Evolutionary conservation across 768 basidiomycete genomes (phyloP), one percentile per base, ranked within the genome.

Genomic region (Epithele typhae): DNA sequence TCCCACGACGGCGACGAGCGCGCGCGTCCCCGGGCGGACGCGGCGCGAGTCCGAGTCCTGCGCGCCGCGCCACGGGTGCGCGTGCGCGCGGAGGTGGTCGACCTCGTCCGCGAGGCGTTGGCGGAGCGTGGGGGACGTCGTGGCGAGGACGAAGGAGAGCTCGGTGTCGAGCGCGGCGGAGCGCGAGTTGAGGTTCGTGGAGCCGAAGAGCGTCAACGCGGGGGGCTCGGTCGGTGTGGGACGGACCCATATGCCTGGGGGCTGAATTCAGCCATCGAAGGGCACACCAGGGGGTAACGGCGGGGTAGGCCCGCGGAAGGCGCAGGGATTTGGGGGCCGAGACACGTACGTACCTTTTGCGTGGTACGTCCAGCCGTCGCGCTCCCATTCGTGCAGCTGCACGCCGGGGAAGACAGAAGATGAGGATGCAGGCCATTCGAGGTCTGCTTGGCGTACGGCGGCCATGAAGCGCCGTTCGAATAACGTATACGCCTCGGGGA

Each of bases 281-380:
- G 40, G n/a, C n/a, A n/a, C n/a, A n/a, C n/a, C n/a, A n/a, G 12
- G 21, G 33, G n/a, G 15, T 30, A 24, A 23, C 21, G 15, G n/a
- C 25, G 33, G 1, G n/a, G 0, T 12, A n/a, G 9, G 30, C 15
- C 9, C 30, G 15, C 30, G 9, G 9, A 25, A 17, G 30, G 11
- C 33, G 34, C 15, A n/a, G n/a, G 23, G 17, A 21, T 30, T 5
- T 22, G 6, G 30, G 14, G 27, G 18, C 35, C 40, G 6, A 25
- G 22, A 21, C 4, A 39, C 9, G 24, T n/a, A 53, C 64, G 32
- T 51, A 95, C 94, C 96, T 76, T 99, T 99, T 21, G 96, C 90
- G 60, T 99, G 96, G 68, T 99, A 99, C 1, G 96, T 98, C 96
- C 96, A 99, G 3, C 86, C 91, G 19, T 74, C 69, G 53, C 77